Base-by-base conservation (phyloP, 106 monocot genomes). In the Triglochin maritima region DNA sequence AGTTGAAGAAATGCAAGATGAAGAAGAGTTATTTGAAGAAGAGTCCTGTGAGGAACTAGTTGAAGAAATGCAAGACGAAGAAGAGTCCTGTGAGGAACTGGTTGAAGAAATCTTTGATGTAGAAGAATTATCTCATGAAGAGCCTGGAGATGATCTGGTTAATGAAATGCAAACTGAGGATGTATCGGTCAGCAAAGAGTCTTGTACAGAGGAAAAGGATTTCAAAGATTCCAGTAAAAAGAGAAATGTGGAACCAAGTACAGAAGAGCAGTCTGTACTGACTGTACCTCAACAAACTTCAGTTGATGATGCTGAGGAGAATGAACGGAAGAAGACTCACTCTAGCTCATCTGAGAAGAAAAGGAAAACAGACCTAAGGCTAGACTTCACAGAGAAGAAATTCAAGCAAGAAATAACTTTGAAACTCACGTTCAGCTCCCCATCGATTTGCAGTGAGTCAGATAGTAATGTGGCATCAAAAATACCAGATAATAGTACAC, bases 91-190 rank as follows among this genome's bases (percentile, higher is more conserved):
- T 45, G 42, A 62, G 12, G 62, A 62, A 62, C 5, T 17, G 16
- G 49, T 51, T 9, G 64, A 50, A 67, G 49, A 67, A 67, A 44
- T 53, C 29, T 9, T 9, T 8, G 10, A 9, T 51, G 54, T 52
- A 57, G 69, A 69, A 69, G 56, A 69, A 47, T 13, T 46, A 47
- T 10, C 2, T 12, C 7, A 47, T 46, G 69, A 15, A 13, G 13
- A 57, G 6, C 13, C 46, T 44, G 13, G 15, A 6, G 69, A 69
- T 57, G 69, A 69, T 9, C 46, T 47, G 57, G 47, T 46, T 13
- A 46, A 69, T 57, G 68, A 68, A 57, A 44, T 46, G 17, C 44
- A 44, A n/a, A 57, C 6, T 47, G 57, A 56, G 58, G 29, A 68
- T 44, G 50, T 50, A 66, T 63, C 63, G 46, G 14, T 63, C 12